Evolutionary conservation across 768 basidiomycete genomes (phyloP).

Genomic region (Lactarius sanguifluus): DNA sequence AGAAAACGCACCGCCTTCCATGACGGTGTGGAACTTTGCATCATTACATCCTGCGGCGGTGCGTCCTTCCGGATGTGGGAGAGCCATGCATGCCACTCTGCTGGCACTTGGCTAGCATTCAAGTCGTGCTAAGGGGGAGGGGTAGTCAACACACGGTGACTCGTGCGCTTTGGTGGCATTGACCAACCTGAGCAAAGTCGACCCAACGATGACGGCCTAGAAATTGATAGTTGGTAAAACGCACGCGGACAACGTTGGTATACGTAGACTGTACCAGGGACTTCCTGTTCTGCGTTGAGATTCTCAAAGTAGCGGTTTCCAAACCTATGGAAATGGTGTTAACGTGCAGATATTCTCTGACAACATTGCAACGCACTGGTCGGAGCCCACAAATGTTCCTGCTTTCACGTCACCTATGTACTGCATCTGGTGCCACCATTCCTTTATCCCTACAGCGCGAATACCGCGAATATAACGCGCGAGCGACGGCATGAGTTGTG

Average conservation of each 20-base stretch:
- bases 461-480: conserved; percentile 74
- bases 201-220: conserved; percentile 96
- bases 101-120: conserved; percentile 91
- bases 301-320: conserved; percentile 97
- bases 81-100: conserved; percentile 98
- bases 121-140: conserved; percentile 60
- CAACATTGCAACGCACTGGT: conserved; percentile 62
- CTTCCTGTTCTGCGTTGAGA: conserved; percentile 78
- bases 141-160: neutral
- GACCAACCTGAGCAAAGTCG: conserved; percentile 78
- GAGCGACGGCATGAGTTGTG: conserved; percentile 64
- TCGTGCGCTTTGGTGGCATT: neutral
- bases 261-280: conserved; percentile 64
- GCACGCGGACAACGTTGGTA: too few species aligned
- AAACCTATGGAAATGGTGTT: conserved; percentile 51
- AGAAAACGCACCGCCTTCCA: conserved; percentile 76
- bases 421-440: conserved; percentile 91
- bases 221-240: neutral
- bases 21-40: conserved; percentile 65
- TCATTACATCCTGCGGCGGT: conserved; percentile 70
- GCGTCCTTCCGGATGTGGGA: conserved; percentile 84
- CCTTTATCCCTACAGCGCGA: conserved; percentile 69
- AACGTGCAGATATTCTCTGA: neutral
- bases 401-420: conserved; percentile 95
- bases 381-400: conserved; percentile 70